A percentile compares a stretch with the other conserved stretches of the same genome.
Evolutionary conservation across 2,329 filamentous ascomycete genomes (phyloP).

Genomic region (Colletotrichum somersetense): DNA sequence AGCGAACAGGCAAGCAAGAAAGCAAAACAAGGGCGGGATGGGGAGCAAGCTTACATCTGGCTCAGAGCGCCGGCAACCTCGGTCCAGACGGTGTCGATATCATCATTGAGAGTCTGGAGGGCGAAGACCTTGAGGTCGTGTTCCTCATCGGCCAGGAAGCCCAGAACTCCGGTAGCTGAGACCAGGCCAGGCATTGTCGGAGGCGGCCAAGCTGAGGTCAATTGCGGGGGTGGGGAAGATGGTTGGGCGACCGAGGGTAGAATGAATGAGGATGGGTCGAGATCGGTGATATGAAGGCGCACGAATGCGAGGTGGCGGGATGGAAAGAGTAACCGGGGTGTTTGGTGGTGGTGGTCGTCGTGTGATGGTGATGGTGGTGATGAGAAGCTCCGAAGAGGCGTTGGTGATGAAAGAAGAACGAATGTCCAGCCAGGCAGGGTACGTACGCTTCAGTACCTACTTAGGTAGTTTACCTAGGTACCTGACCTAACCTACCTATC

Average conservation of each 20-base stretch:
- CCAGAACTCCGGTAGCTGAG: constrained; percentile 93
- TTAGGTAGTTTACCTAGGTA: no score
- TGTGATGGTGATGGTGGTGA: constrained; percentile 16
- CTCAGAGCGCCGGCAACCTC: constrained; percentile 93
- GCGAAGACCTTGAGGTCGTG: constrained; percentile 95
- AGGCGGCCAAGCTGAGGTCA: constrained; percentile 40
- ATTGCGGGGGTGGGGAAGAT: constrained; percentile 11
- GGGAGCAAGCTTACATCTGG: constrained; percentile 77
- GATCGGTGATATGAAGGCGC: constrained; percentile 4
- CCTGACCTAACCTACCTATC: background rate
- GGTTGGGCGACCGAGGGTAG: constrained; percentile 9
- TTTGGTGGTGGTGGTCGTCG: constrained; percentile 21
- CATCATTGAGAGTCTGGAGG: constrained; percentile 92
- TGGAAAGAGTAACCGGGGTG: constrained; percentile 1
- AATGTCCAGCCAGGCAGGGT: no score
- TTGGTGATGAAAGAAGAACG: constrained; percentile 38
- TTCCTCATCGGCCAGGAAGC: constrained; percentile 95
- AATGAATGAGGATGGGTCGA: constrained; percentile 1
- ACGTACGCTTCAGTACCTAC: no score
- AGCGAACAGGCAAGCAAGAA: background rate
- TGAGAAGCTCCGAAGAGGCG: constrained; percentile 35
- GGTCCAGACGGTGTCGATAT: constrained; percentile 97
- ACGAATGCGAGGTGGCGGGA: constrained; percentile 5
- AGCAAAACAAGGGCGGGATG: background rate
- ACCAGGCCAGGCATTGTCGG: constrained; percentile 88